These are phyloP conservation scores for Termitomyces sp. DNA, from an alignment of 768 basidiomycete species.

Conservation along the genomic window DNA sequence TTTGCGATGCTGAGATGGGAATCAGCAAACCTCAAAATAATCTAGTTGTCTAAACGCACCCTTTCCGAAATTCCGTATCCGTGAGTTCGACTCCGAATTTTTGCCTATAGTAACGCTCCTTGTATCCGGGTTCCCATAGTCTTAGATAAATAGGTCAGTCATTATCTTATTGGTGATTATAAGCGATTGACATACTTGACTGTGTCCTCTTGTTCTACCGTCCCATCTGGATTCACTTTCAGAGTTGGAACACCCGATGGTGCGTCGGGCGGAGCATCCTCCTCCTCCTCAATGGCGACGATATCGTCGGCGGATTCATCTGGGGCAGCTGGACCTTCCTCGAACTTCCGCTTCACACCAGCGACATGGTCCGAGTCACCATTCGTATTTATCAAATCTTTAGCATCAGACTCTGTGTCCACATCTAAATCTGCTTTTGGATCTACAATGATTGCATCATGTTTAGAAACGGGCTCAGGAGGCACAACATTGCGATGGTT, in stretches of 20 bases:
- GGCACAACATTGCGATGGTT: slow-evolving; percentile 11
- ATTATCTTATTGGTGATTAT: neutral
- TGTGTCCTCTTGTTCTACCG: slow-evolving; percentile 89
- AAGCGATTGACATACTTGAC: slow-evolving; percentile 62
- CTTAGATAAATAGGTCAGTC: slow-evolving; percentile 32
- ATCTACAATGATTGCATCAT: slow-evolving; percentile 13
- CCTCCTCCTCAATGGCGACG: slow-evolving; percentile 44
- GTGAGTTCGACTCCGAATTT: slow-evolving; percentile 78
- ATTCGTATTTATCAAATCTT: slow-evolving; percentile 15
- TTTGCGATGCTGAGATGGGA: slow-evolving; percentile 55
- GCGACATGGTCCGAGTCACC: slow-evolving; percentile 14
- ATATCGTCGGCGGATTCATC: slow-evolving; percentile 37
- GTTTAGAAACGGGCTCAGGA: slow-evolving; percentile 6
- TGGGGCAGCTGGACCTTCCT: slow-evolving; percentile 36
- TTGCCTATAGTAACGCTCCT: slow-evolving; percentile 88
- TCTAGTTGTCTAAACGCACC: slow-evolving; percentile 39
- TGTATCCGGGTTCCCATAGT: slow-evolving; percentile 94
- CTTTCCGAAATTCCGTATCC: slow-evolving; percentile 67
- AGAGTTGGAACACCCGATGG: slow-evolving; percentile 45
- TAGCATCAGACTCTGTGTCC: slow-evolving; percentile 25
- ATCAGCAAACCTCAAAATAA: neutral
- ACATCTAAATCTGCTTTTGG: slow-evolving; percentile 23
- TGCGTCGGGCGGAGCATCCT: slow-evolving; percentile 35
- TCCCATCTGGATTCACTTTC: slow-evolving; percentile 86
- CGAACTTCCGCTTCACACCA: slow-evolving; percentile 43